These are phyloP conservation scores for Diaporthe sp. DNA, from an alignment of 2,329 filamentous ascomycete species.

Conservation along the genomic window DNA sequence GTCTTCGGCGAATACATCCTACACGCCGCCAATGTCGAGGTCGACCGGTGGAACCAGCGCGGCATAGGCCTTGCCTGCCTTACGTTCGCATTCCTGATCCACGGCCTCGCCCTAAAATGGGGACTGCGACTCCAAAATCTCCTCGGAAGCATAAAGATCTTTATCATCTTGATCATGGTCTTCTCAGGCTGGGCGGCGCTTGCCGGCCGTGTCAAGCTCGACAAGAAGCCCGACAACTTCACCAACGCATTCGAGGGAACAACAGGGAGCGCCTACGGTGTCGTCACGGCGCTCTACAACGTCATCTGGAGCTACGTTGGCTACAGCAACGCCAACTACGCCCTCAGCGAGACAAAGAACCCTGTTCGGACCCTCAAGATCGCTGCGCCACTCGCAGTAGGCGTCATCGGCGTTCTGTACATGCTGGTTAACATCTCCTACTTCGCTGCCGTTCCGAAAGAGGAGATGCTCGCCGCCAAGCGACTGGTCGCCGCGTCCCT, in stretches of 20 bases:
- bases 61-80: slow-evolving; percentile 67
- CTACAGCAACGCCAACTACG: slow-evolving; percentile 75
- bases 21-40: slow-evolving; percentile 63
- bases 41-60: slow-evolving; percentile 49
- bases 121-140: slow-evolving; percentile 72
- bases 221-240: slow-evolving; percentile 38
- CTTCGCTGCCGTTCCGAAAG: slow-evolving; percentile 74
- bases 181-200: slow-evolving; percentile 71
- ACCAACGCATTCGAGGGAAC: slow-evolving; percentile 76
- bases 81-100: slow-evolving; percentile 66
- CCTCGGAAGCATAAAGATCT: slow-evolving; percentile 74
- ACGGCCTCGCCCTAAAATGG: slow-evolving; percentile 67
- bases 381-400: slow-evolving; percentile 70
- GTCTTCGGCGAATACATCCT: slow-evolving; percentile 69
- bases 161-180: slow-evolving; percentile 71
- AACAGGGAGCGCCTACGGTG: slow-evolving; percentile 8
- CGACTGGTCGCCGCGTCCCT: slow-evolving; percentile 78
- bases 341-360: slow-evolving; percentile 78
- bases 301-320: slow-evolving; percentile 79
- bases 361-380: slow-evolving; percentile 75
- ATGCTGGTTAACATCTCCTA: slow-evolving; percentile 74
- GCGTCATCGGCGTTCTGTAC: slow-evolving; percentile 74
- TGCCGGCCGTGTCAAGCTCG: slow-evolving; percentile 49
- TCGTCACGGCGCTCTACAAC: slow-evolving; percentile 74
- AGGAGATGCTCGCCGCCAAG: slow-evolving; percentile 75